Base-by-base conservation (phyloP, 2,329 filamentous ascomycete genomes). In the Fusarium compactum region DNA sequence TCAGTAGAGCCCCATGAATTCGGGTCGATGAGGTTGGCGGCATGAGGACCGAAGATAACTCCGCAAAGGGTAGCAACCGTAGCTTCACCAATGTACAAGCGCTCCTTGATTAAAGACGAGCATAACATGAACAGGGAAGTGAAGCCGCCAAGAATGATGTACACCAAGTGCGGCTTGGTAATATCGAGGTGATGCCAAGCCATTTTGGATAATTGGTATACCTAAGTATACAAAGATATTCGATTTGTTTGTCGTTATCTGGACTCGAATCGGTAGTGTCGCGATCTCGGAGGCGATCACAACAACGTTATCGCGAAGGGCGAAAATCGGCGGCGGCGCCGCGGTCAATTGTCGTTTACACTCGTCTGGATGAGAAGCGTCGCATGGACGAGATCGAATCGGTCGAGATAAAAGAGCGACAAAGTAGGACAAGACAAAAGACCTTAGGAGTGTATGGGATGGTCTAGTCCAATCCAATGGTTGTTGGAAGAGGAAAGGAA, bases 71-170 rank as follows among this genome's bases (percentile, higher is more conserved):
- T 97, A 53, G 94, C 94, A 46, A 99, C 93, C 3, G 96, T 98
- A 53, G 96, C 96, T 86, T 99, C 96, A 78, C 96, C 96, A 80
- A 99, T 99, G 84, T 99, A 99, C 78, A 98, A 88, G 80, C 93
- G 92, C 86, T 99, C 96, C 85, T 99, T 99, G 84, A 99, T 97
- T 78, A 98, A 90, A 58, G 97, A 94, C 65, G 96, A 99, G 81
- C 94, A 97, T 65, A 99, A 86, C 96, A 99, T 99, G 84, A 99
- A 99, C 76, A 99, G 85, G 65, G 92, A 94, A 74, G 96, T 99
- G 84, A 99, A 99, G 80, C 95, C 96, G 77, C 96, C 96, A 60
- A 99, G 86, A 82, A 99, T 98, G 82, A 98, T 94, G 82, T 99
- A 99, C 72, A 97, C 96, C 93, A 98, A 82, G 86, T 99, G 96